Base-by-base conservation (phyloP, 176 grass and related monocot species). In the Calamus simplicifolius region DNA sequence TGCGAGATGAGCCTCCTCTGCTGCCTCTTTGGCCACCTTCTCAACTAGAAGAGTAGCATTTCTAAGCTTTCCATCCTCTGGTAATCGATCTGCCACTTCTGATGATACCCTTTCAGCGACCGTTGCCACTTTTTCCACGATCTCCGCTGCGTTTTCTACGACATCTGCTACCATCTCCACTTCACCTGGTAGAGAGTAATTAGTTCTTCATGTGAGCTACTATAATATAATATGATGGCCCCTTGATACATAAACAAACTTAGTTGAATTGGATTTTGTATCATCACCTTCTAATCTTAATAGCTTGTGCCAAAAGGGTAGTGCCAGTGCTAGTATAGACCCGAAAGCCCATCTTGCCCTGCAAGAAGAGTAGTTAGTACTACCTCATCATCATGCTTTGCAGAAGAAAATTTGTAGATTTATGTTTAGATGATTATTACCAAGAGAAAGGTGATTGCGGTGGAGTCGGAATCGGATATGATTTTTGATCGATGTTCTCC, bases 311-410 rank as follows among this genome's bases (percentile, higher is more conserved):
- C 79, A 1, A 16, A 89, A 73, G 2, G 90, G 90, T 1, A 81
- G 7, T 8, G 81, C 3, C 0, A 67, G 21, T 6, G 85, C 79
- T 1, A 73, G 56, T 19, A 76, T 2, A 3, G 80, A 86, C 27
- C 85, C 82, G 16, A 86, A 27, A 6, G 68, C 66, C 80, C 84
- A 52, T 74, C 65, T 84, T 21, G 59, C 71, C 82, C 90, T 89
- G 77, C 35, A 43, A 43, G 8, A 43, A 13, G 35, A 43, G 1
- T n/a, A n/a, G n/a, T n/a, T n/a, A n/a, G n/a, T 3, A 10, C 31
- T 12, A 38, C 31, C 31, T 38, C 31, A n/a, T n/a, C 21, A 23
- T 23, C 21, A 12, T 8, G 31, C 31, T 12, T 38, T 2, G 31
- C 31, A 8, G 31, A 38, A 38, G 5, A 43, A 23, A 23, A 43